Conservation (phyloP, 805 yeast species). For the Lipomyces sp. region DNA sequence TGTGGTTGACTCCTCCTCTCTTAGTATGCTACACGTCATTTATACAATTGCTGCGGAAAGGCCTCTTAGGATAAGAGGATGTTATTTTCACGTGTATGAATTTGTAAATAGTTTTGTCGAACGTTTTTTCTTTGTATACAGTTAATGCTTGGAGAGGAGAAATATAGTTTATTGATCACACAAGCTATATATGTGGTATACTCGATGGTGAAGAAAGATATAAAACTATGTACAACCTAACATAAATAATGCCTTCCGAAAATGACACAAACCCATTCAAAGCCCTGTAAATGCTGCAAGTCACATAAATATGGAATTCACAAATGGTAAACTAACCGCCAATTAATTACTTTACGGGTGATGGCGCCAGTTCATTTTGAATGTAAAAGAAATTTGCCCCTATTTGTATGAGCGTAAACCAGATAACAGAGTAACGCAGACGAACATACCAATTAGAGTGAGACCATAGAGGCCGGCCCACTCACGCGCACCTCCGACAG, state of each 20-base stretch:
- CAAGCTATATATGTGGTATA: not conserved
- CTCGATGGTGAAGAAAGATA: not conserved
- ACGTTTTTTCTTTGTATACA: not conserved
- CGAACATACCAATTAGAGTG: slow-evolving; percentile 17
- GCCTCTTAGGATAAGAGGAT: not conserved
- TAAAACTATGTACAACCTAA: not conserved
- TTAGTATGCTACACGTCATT: not conserved
- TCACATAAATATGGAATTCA: not conserved
- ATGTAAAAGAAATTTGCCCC: slow-evolving; percentile 27
- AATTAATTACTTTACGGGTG: not conserved
- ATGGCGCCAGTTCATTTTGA: slow-evolving; percentile 3
- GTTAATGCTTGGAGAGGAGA: not conserved
- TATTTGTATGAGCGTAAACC: not conserved
- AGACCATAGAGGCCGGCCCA: slow-evolving; percentile 26
- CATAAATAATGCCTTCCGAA: not conserved
- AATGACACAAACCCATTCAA: not conserved
- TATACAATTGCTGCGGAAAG: too few relatives aligned
- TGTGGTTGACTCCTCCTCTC: not conserved
- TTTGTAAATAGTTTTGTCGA: not conserved
- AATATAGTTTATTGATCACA: not conserved
- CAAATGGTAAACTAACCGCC: not conserved
- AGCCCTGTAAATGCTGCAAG: not conserved
- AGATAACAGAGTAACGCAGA: not conserved
- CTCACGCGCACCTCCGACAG: slow-evolving; percentile 22
- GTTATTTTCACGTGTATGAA: not conserved